phyloP scores from a whole-genome alignment of 129 eudicot genomes.

The Glebionis coronaria region DNA sequence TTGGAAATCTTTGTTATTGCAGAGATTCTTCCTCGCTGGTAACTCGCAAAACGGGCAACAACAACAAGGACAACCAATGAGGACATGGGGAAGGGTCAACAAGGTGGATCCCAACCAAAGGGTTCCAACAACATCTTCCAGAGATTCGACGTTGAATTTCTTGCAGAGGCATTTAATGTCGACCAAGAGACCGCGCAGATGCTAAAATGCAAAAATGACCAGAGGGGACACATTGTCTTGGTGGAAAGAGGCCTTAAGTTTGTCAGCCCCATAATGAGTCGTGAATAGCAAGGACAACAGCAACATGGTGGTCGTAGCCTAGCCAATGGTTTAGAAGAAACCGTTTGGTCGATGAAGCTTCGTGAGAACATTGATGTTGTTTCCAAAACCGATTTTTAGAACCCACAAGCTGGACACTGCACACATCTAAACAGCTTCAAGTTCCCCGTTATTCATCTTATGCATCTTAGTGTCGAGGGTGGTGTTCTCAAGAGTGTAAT shows the following conservation, averaged over 20 bases:
- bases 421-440: slow-evolving; percentile 54
- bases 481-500: slow-evolving; percentile 41
- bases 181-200: slow-evolving; percentile 40
- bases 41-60: slow-evolving; percentile 25
- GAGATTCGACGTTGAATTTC: slow-evolving; percentile 32
- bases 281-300: slow-evolving; percentile 28
- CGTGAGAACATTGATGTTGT: slow-evolving; percentile 43
- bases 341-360: slow-evolving; percentile 51
- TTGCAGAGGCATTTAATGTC: slow-evolving; percentile 48
- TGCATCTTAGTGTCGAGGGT: slow-evolving; percentile 55
- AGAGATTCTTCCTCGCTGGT: slow-evolving; percentile 46
- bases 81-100: slow-evolving; percentile 3
- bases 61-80: background rate
- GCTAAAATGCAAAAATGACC: slow-evolving; percentile 44
- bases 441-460: slow-evolving; percentile 49
- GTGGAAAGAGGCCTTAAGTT: slow-evolving; percentile 40
- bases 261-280: slow-evolving; percentile 29
- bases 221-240: slow-evolving; percentile 49
- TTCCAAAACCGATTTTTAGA: slow-evolving; percentile 47
- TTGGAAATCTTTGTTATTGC: background rate
- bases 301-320: background rate
- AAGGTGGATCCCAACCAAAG: slow-evolving; percentile 15
- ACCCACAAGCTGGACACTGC: slow-evolving; percentile 56
- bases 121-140: slow-evolving; percentile 52
- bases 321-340: slow-evolving; percentile 57